A percentile compares a stretch with the other conserved stretches of the same genome.
phyloP scores from a whole-genome alignment of 129 eudicot species.

The Arctium lappa region DNA sequence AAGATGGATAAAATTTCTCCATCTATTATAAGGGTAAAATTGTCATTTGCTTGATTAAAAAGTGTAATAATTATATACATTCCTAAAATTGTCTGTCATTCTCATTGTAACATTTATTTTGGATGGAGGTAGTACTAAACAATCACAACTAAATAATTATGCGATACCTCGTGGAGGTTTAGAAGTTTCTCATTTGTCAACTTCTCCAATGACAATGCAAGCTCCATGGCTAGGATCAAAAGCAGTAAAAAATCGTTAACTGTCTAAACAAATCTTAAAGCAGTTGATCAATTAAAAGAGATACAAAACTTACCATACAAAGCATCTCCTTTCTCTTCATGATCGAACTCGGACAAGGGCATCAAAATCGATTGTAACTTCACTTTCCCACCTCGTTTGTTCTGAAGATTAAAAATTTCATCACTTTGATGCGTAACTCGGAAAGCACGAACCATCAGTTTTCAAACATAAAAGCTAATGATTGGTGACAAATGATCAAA shows the following conservation, averaged over 20 bases:
- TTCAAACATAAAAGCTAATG: not conserved
- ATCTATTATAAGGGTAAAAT: not conserved
- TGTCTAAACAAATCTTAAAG: not conserved
- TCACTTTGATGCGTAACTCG: not conserved
- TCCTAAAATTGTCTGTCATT: not conserved
- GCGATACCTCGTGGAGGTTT: conserved; percentile 62
- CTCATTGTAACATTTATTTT: not conserved
- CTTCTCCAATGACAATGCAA: conserved; percentile 89
- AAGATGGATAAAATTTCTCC: not conserved
- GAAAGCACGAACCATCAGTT: not conserved
- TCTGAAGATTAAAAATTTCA: conserved; percentile 38
- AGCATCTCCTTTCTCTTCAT: conserved; percentile 94
- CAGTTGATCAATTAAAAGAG: not conserved
- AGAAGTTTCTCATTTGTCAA: conserved; percentile 87
- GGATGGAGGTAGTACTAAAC: not conserved
- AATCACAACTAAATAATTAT: not conserved
- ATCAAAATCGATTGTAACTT: conserved; percentile 77
- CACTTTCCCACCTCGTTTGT: conserved; percentile 93
- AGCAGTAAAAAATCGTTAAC: not conserved
- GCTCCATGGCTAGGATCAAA: conserved; percentile 76
- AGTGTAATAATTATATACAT: not conserved
- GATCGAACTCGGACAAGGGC: conserved; percentile 84
- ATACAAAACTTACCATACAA: conserved; percentile 55
- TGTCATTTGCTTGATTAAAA: not conserved
- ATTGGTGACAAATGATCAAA: not conserved